phyloP scores from a whole-genome alignment of 345 rosid genomes.

The Brassica juncea region DNA sequence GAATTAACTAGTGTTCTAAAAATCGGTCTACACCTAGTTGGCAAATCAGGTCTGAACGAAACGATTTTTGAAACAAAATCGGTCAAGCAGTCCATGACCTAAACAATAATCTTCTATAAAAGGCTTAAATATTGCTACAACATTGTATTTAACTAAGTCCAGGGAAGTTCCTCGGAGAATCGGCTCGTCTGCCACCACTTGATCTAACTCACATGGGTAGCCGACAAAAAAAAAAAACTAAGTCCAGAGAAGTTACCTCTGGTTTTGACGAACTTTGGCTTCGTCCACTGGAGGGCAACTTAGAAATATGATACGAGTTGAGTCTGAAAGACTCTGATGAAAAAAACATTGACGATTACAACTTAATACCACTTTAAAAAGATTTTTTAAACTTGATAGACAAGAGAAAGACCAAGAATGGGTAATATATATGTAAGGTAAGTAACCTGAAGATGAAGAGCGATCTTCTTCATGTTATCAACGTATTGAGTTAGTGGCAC shows the following conservation, averaged over 20 bases:
- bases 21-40: too few species aligned
- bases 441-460: constrained; percentile 73
- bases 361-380: background rate
- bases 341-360: constrained; percentile 10
- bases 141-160: background rate
- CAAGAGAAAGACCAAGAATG: background rate
- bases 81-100: too few species aligned
- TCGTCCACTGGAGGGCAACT: constrained; percentile 91
- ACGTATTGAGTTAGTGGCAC: constrained; percentile 77
- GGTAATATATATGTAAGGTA: constrained; percentile 10
- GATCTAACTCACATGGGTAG: too few species aligned
- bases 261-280: constrained; percentile 55
- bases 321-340: constrained; percentile 77
- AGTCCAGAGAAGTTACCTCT: constrained; percentile 51
- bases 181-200: too few species aligned
- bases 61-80: too few species aligned
- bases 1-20: too few species aligned
- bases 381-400: too few species aligned
- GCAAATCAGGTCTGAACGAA: too few species aligned
- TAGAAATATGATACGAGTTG: constrained; percentile 65
- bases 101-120: too few species aligned
- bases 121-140: too few species aligned
- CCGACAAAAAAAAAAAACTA: too few species aligned
- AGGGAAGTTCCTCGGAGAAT: background rate
- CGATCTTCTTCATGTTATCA: constrained; percentile 86